phyloP scores from a whole-genome alignment of 2,329 filamentous ascomycete species.

The Beauveria sp. region DNA sequence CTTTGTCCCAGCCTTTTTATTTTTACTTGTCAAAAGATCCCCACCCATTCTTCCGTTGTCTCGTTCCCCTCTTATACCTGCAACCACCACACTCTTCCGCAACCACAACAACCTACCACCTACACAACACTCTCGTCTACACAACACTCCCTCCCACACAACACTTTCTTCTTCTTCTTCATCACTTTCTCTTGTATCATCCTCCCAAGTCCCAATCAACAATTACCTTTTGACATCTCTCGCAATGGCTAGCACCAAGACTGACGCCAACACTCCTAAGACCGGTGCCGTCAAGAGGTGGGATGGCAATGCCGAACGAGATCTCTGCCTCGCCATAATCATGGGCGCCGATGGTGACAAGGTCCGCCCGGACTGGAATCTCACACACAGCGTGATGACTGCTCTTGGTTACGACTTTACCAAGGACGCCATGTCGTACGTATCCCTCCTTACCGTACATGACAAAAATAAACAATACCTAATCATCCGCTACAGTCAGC shows the following conservation, averaged over 20 bases:
- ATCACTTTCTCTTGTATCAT: background rate
- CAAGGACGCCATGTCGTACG: conserved; percentile 32
- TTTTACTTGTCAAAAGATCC: background rate
- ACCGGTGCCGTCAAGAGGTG: conserved; percentile 25
- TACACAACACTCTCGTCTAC: background rate
- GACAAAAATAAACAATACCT: background rate
- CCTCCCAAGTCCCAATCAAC: background rate
- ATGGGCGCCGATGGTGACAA: conserved; percentile 20
- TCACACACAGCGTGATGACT: conserved; percentile 24
- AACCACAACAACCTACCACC: background rate
- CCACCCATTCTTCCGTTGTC: no score
- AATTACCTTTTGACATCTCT: background rate
- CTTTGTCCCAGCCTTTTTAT: background rate
- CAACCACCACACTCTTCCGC: background rate
- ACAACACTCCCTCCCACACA: background rate
- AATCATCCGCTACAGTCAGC: conserved; percentile 24
- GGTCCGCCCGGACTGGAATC: conserved; percentile 26
- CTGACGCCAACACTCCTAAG: conserved; percentile 10
- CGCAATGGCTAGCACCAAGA: conserved; percentile 3
- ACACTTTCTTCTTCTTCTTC: background rate
- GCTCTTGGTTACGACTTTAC: conserved; percentile 28
- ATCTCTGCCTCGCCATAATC: conserved; percentile 31
- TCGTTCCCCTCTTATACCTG: background rate
- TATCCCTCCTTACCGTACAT: background rate
- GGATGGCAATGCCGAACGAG: conserved; percentile 28